phyloP scores from a whole-genome alignment of 2,329 filamentous ascomycete species.

The Pestalotiopsis sp. region DNA sequence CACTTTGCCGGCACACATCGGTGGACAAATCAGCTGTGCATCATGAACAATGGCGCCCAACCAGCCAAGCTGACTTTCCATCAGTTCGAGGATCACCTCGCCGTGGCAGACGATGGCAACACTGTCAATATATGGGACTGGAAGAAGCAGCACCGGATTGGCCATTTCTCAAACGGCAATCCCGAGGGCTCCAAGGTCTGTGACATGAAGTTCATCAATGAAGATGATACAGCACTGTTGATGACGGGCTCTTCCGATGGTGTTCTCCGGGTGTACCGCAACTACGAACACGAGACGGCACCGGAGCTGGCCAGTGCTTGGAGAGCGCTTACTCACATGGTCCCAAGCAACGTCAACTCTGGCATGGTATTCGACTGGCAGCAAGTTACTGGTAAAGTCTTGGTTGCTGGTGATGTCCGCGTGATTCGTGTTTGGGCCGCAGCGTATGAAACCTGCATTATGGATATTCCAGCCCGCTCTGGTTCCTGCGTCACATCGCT shows the following conservation, averaged over 20 bases:
- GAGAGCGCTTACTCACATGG: slow-evolving; percentile 89
- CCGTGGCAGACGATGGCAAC: slow-evolving; percentile 91
- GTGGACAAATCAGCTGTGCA: slow-evolving; percentile 79
- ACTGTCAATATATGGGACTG: slow-evolving; percentile 94
- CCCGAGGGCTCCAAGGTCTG: slow-evolving; percentile 89
- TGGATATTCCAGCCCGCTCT: slow-evolving; percentile 92
- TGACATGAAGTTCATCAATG: slow-evolving; percentile 96
- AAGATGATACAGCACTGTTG: slow-evolving; percentile 92
- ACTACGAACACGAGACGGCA: slow-evolving; percentile 78
- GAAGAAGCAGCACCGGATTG: slow-evolving; percentile 74
- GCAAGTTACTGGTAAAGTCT: slow-evolving; percentile 89
- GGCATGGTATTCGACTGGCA: slow-evolving; percentile 99
- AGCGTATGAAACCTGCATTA: slow-evolving; percentile 86
- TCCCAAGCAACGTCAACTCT: slow-evolving; percentile 91
- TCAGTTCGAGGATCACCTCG: slow-evolving; percentile 95
- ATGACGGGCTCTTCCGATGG: slow-evolving; percentile 96
- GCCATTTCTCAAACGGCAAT: slow-evolving; percentile 92
- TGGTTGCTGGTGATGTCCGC: slow-evolving; percentile 95
- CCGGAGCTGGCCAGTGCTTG: slow-evolving; percentile 89
- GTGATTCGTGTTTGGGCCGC: slow-evolving; percentile 97
- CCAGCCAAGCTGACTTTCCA: slow-evolving; percentile 94
- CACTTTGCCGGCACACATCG: slow-evolving; percentile 81
- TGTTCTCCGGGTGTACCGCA: slow-evolving; percentile 88
- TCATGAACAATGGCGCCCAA: slow-evolving; percentile 88
- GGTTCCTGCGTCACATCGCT: slow-evolving; percentile 94